Evolutionary conservation across 805 yeast genomes (phyloP).

Genomic region (Wickerhamiella parazyma): DNA sequence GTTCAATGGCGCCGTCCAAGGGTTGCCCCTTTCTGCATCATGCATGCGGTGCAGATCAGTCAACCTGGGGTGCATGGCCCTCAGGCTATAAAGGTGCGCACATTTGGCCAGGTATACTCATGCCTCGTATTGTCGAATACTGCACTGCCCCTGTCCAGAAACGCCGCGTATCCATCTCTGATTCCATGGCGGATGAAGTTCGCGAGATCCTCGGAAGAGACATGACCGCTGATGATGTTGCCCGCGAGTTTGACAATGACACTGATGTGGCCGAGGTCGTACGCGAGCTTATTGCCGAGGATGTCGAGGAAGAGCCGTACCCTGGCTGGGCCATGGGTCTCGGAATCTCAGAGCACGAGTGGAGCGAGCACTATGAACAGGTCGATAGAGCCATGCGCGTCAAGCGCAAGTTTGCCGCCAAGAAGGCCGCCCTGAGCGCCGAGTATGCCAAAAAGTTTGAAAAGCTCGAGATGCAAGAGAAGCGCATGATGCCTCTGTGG

Average conservation of each 20-base stretch:
- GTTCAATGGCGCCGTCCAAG: too few species aligned
- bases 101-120: not conserved
- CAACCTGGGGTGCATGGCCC: constrained; percentile 7
- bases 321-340: constrained; percentile 16
- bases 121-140: constrained; percentile 13
- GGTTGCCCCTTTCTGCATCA: too few species aligned
- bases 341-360: constrained; percentile 11
- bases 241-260: constrained; percentile 12
- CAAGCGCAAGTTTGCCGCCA: constrained; percentile 14
- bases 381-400: constrained; percentile 12
- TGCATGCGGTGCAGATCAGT: not conserved
- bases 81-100: not conserved
- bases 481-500: constrained; percentile 14
- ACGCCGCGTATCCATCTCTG: constrained; percentile 14
- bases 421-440: constrained; percentile 11
- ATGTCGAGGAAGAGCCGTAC: constrained; percentile 12
- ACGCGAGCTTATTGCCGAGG: constrained; percentile 13
- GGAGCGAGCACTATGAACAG: constrained; percentile 13
- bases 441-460: constrained; percentile 12
- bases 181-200: constrained; percentile 15
- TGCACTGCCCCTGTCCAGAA: constrained; percentile 13
- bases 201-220: constrained; percentile 13
- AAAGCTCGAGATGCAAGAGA: constrained; percentile 12
- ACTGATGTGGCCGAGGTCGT: constrained; percentile 11
- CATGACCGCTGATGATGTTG: constrained; percentile 13